Base-by-base conservation (phyloP, 345 rosid species). In the Citrus reticulata region DNA sequence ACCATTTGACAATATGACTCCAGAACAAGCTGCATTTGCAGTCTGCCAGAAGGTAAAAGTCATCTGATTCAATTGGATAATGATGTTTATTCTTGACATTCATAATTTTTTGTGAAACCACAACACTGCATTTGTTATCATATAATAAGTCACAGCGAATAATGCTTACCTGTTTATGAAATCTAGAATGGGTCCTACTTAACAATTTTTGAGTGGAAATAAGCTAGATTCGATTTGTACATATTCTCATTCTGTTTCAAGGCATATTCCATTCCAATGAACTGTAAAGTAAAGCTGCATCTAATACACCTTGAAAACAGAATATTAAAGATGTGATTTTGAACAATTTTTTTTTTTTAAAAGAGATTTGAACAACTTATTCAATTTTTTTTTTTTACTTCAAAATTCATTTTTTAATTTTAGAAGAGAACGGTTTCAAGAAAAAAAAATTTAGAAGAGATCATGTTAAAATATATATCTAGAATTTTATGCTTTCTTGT, bases 1-100 rank as follows among this genome's bases (percentile, higher is more conserved):
- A 25, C 97, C 95, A 58, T 92, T 91, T 22, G 91, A 91, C 73
- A 83, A 87, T 84, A 89, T 91, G 97, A 92, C 93, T 34, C 95
- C 95, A 2, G 94, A 89, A 81, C 95, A 91, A 68, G 97, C 97
- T 37, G 97, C 97, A 3, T 92, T 89, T 87, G 95, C 97, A 17
- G 97, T 92, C 79, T 91, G 87, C 79, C 92, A 89, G 80, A 92
- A 89, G 97, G 97, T 92, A 88, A 77, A 77, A 73, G 30, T 42
- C 37, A 49, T 68, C 62, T 24, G 59, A 76, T 79, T 75, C 58
- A 9, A 54, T 59, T 10, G 32, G 17, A 19, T 46, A 49, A 34
- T 42, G 55, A 22, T 55, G 60, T 76, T 63, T 69, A 40, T 70
- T 62, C 42, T 24, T 63, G 68, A n/a, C 51, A 13, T 64, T 30